phyloP scores from a whole-genome alignment of 805 yeast genomes.

The Hanseniaspora jakobsenii region DNA sequence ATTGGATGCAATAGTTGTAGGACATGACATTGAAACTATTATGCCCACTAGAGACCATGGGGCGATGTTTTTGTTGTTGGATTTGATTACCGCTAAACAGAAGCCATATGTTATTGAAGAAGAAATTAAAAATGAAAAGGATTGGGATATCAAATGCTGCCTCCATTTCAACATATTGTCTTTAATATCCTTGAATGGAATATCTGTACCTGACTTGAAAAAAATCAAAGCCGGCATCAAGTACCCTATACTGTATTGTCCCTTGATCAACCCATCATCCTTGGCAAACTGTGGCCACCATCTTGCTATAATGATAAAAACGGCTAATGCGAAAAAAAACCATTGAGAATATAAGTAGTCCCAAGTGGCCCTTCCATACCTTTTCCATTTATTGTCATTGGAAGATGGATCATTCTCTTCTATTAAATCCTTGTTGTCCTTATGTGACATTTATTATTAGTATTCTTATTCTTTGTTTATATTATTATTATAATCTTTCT shows the following conservation, averaged over 20 bases:
- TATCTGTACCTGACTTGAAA: slow-evolving; percentile 67
- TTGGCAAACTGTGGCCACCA: slow-evolving; percentile 74
- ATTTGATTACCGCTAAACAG: slow-evolving; percentile 49
- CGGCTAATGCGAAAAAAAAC: slow-evolving; percentile 64
- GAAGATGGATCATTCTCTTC: neutral
- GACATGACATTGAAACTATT: slow-evolving; percentile 73
- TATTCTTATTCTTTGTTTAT: too few relatives aligned
- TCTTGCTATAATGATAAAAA: slow-evolving; percentile 62
- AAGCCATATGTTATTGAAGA: slow-evolving; percentile 62
- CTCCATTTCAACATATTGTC: slow-evolving; percentile 66
- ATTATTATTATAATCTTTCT: too few relatives aligned
- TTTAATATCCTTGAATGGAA: slow-evolving; percentile 51
- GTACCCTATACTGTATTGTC: slow-evolving; percentile 66
- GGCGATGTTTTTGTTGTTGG: slow-evolving; percentile 48
- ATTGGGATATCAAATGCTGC: slow-evolving; percentile 60
- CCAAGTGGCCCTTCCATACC: slow-evolving; percentile 15
- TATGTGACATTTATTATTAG: too few relatives aligned
- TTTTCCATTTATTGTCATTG: slow-evolving; percentile 15
- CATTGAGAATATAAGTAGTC: slow-evolving; percentile 37
- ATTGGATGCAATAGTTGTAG: slow-evolving; percentile 84
- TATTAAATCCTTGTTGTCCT: neutral
- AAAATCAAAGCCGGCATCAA: slow-evolving; percentile 82
- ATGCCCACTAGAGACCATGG: slow-evolving; percentile 72
- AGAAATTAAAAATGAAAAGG: slow-evolving; percentile 60
- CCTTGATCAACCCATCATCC: slow-evolving; percentile 64